Evolutionary conservation across 306 rosid species (phyloP), one percentile per base, ranked within the genome.

Genomic region (Hylodesmum podocarpum): DNA sequence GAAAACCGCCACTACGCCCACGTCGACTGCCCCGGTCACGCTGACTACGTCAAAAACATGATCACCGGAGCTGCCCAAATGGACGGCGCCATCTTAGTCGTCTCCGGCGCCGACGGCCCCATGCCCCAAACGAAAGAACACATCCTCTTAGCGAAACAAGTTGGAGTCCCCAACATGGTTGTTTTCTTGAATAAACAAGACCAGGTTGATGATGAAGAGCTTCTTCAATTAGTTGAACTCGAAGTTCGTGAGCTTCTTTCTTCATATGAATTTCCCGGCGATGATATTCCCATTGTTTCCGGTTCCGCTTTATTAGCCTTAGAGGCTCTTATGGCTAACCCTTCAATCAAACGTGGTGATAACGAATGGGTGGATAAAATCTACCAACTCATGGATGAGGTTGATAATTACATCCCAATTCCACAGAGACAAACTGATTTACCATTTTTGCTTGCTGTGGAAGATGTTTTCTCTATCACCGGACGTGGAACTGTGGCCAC

Each of bases 401-500:
- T 92, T 1, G 97, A 92, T 82, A 70, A 61, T 6, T 92, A 92
- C 49, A 90, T 92, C 3, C 97, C 97, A 0, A 88, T 92, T n/a
- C 97, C 97, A 3, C 88, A 84, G 74, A 74, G 97, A n/a, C 97
- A 92, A 27, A 83, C 84, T 0, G 97, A 92, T 1, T 81, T 92
- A n/a, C 97, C 97, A 9, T 92, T 92, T 68, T 79, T 92, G 57
- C 85, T 92, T 0, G 97, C 97, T 0, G 76, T 92, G 18, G 97
- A 92, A 39, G 97, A 92, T 41, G 97, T 92, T 70, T 92, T 90
- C 54, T 87, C 97, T 3, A 90, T 92, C 46, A 92, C 97, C 0
- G 97, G 96, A 16, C 95, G 97, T 81, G 97, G 97, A 4, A 92
- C 97, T 0, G 97, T 92, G 1, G 97, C 97, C 75, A 92, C 97